These are phyloP conservation scores for Chlorella ohadii DNA, from an alignment of 139 green algal genomes.

Conservation along the genomic window DNA sequence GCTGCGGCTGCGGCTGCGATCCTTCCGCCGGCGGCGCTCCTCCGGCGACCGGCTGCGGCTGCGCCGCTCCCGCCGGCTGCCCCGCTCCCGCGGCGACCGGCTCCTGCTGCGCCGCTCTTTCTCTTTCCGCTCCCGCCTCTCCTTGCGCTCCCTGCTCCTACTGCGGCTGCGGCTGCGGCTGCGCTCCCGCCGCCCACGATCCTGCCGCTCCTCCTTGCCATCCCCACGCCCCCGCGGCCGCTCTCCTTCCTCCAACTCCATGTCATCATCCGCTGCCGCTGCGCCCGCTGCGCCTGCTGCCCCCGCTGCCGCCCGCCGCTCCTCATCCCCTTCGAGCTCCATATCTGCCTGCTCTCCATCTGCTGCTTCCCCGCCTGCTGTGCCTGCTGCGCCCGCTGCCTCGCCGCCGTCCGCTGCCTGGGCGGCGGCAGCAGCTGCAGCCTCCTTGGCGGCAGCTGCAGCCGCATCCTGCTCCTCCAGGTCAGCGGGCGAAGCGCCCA, in stretches of 20 bases:
- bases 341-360: background rate
- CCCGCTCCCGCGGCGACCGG: background rate
- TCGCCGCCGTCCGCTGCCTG: background rate
- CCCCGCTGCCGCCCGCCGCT: background rate
- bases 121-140: background rate
- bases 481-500: constrained; percentile 49
- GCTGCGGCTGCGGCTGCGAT: background rate
- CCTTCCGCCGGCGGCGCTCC: background rate
- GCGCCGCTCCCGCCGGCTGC: background rate
- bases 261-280: background rate
- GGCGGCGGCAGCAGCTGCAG: background rate
- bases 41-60: background rate
- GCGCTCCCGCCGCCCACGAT: background rate
- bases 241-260: constrained; percentile 15
- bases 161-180: background rate
- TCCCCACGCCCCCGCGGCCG: background rate
- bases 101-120: constrained; percentile 2
- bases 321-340: background rate
- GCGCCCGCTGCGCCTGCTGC: background rate
- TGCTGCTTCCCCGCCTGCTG: background rate
- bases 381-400: background rate
- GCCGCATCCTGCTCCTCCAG: background rate
- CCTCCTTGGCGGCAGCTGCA: background rate
- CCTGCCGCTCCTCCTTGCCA: background rate
- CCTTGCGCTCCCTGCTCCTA: constrained; percentile 16